Evolutionary conservation across 768 basidiomycete genomes (phyloP), one percentile per base, ranked within the genome.

Genomic region (Fistulinella prunicolor): DNA sequence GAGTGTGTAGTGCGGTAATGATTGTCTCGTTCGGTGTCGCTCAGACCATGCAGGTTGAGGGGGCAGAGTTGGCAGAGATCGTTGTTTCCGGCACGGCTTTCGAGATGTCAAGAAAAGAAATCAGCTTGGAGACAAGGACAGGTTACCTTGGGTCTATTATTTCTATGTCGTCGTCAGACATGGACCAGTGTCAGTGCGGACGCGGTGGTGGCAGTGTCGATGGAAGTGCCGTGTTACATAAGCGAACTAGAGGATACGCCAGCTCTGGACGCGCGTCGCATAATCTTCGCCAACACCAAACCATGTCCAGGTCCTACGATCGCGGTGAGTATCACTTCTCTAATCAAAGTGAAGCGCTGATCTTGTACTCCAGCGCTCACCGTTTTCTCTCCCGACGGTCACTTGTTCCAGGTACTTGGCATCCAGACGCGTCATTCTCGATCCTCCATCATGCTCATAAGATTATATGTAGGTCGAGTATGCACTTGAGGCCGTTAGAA

Each of bases 301-400:
- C 37, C 30, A 91, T 91, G 89, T 91, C 94, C 48, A 88, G 94
- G 77, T 94, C 91, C 28, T 96, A 96, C 75, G 94, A 96, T 83
- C 86, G 94, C 82, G 94, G 93, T 93, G 64, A 39, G 75, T 23
- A 42, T 5, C n/a, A 4, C n/a, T n/a, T 23, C 6, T 3, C 6
- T 35, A 1, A 4, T 10, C 7, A 6, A 37, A 12, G 10, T 4
- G 16, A 13, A 7, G 1, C 22, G 32, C 54, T 60, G 43, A 55
- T 51, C n/a, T 30, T 23, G 43, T 29, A 20, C 43, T 22, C 3
- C 46, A 96, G 94, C 94, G 39, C 84, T 98, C 55, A 98, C 95
- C 55, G 93, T 95, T 65, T 95, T 96, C 78, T 96, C 94, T 36
- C 95, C 95, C 50, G 96, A 98, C 75, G 96, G 96, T 16, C 96